Conservation (phyloP, 2,329 filamentous ascomycete genomes). For the Exophiala phaeomuriformis region DNA sequence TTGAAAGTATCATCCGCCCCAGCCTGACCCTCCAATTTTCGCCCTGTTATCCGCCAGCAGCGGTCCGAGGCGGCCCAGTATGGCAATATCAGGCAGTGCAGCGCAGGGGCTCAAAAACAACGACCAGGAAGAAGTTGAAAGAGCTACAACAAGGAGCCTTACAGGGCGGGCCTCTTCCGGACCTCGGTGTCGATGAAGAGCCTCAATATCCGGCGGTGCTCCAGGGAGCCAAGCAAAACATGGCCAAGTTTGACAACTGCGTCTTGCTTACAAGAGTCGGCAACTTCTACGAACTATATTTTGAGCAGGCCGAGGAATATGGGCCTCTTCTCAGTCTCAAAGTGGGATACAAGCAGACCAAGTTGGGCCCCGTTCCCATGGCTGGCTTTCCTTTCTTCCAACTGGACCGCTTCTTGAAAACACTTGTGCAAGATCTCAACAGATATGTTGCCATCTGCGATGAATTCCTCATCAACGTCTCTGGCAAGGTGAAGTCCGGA, state of each 20-base stretch:
- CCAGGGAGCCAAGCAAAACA: conserved; percentile 78
- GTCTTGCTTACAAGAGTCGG: conserved; percentile 87
- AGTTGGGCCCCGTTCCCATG: conserved; percentile 66
- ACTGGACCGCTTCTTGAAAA: conserved; percentile 84
- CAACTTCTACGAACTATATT: conserved; percentile 96
- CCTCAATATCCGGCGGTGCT: conserved; percentile 78
- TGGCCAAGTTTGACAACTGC: conserved; percentile 84
- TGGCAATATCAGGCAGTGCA: conserved; percentile 5
- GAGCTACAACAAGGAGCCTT: conserved; percentile 53
- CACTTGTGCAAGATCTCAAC: conserved; percentile 82
- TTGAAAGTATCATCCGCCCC: conserved; percentile 7
- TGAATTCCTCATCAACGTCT: conserved; percentile 70
- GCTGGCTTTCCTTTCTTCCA: conserved; percentile 92
- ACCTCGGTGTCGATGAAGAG: conserved; percentile 40
- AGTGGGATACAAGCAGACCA: conserved; percentile 68
- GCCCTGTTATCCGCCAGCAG: not conserved
- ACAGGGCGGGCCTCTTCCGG: conserved; percentile 36
- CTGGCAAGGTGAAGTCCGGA: conserved; percentile 64
- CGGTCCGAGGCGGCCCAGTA: not conserved
- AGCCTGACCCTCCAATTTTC: not conserved
- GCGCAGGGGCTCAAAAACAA: conserved; percentile 22
- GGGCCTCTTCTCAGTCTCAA: conserved; percentile 83
- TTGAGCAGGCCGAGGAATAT: conserved; percentile 86
- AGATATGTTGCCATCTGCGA: conserved; percentile 91
- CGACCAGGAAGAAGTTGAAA: conserved; percentile 33